phyloP scores from a whole-genome alignment of 192 early-diverging fungal species.

The Radiomyces spectabilis region DNA sequence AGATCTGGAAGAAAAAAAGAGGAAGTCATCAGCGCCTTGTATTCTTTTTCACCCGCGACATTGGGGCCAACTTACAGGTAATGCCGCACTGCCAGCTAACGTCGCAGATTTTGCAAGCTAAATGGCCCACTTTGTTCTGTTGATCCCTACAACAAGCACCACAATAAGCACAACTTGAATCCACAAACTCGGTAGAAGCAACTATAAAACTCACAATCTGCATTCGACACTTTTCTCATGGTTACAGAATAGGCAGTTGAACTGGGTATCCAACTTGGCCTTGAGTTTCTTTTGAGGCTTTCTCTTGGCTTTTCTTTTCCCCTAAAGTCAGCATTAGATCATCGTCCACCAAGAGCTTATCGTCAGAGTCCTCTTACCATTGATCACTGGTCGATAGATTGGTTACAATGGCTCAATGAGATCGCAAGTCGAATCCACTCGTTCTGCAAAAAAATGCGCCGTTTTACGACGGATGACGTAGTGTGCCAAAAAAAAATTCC shows the following conservation, averaged over 20 bases:
- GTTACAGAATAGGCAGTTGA: slow-evolving; percentile 82
- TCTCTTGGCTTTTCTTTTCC: slow-evolving; percentile 72
- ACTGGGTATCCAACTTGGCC: slow-evolving; percentile 61
- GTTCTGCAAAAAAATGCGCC: too few relatives aligned
- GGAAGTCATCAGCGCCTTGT: background rate
- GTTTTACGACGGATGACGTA: too few relatives aligned
- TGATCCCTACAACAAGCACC: slow-evolving; percentile 44
- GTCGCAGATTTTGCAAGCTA: slow-evolving; percentile 74
- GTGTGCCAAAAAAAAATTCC: too few relatives aligned
- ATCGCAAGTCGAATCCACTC: too few relatives aligned
- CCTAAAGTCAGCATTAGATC: slow-evolving; percentile 31
- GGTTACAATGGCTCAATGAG: too few relatives aligned
- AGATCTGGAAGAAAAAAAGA: slow-evolving; percentile 36
- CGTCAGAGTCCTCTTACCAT: too few relatives aligned
- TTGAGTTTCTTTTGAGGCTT: slow-evolving; percentile 60
- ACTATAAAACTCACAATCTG: slow-evolving; percentile 54
- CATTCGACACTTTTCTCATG: slow-evolving; percentile 75
- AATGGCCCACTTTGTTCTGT: slow-evolving; percentile 60
- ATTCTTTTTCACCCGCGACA: background rate
- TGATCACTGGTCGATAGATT: too few relatives aligned
- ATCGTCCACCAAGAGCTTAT: too few relatives aligned
- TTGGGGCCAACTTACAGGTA: slow-evolving; percentile 38
- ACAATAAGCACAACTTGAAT: background rate
- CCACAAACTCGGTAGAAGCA: slow-evolving; percentile 1
- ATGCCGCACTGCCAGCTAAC: slow-evolving; percentile 66